Evolutionary conservation across 129 eudicot genomes (phyloP).

Genomic region (Flaveria brownii): DNA sequence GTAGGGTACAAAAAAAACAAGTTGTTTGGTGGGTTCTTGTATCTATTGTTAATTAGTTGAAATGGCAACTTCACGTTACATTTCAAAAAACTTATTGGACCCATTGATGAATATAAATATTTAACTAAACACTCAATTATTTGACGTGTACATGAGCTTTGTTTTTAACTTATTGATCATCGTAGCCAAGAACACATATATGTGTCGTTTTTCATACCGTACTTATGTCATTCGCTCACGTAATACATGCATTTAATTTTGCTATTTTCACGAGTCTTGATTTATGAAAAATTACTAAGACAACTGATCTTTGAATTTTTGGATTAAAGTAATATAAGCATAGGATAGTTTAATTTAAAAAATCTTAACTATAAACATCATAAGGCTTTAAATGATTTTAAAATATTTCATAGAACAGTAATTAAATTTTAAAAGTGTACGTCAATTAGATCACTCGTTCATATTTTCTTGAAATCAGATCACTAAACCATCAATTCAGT

Average conservation of each 20-base stretch:
- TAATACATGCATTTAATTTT: background rate
- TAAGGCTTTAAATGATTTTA: too few relatives aligned
- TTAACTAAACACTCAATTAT: constrained; percentile 26
- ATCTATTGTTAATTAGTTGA: constrained; percentile 25
- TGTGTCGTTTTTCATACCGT: background rate
- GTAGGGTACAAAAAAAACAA: background rate
- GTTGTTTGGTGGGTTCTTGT: constrained; percentile 24
- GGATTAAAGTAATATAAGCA: too few relatives aligned
- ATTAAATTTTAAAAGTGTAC: too few relatives aligned
- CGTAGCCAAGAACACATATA: constrained; percentile 16
- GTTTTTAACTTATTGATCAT: background rate
- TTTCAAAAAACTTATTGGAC: constrained; percentile 29
- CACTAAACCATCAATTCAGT: too few relatives aligned
- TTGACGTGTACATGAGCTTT: constrained; percentile 14
- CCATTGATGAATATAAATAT: constrained; percentile 19
- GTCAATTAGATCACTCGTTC: too few relatives aligned
- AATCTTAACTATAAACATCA: too few relatives aligned
- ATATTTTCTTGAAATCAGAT: too few relatives aligned
- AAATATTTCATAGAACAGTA: too few relatives aligned
- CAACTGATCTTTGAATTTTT: background rate
- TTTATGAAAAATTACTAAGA: background rate
- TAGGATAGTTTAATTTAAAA: too few relatives aligned
- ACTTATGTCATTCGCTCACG: background rate
- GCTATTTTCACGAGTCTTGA: background rate
- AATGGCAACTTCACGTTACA: constrained; percentile 24